Base-by-base conservation (phyloP, 768 basidiomycete genomes). In the Tricholoma furcatifolium region DNA sequence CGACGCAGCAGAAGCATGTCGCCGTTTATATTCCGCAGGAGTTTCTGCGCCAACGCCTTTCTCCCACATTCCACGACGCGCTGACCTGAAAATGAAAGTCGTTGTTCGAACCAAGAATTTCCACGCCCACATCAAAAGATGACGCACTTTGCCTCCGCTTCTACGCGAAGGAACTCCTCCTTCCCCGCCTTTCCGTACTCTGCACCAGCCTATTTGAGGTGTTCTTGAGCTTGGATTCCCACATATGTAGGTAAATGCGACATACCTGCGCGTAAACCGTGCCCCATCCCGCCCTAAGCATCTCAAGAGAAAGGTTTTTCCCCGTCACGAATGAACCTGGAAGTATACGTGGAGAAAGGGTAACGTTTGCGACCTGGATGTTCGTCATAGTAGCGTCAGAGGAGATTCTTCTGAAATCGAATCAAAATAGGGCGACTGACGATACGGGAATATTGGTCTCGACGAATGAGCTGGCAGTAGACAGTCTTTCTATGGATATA, bases 391-490 rank as follows among this genome's bases (percentile, higher is more conserved):
- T 44, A n/a, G n/a, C n/a, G 27, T 27, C 27, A 27, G 27, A 27
- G 7, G 27, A 7, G 7, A 7, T 3, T 27, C 27, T 27, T 27
- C 7, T 27, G 27, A 7, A 27, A 27, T 27, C 11, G 14, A 32
- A 2, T 32, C 20, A 23, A n/a, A 39, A 18, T 6, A 30, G 44
- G 30, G 39, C 43, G 18, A 75, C 85, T 51, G 58, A 94, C 95
- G 17, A 91, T 77, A 15, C 95, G 86, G 4, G 74, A 72, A 65
- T 96, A 97, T 59, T 93, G 94, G 64, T 98, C 95, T 41, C 82
- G 83, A 6, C 80, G 74, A 38, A 90, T 55, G 7, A 94, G 64
- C 58, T 92, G 88, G 58, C 89, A 88, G 46, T 81, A 83, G 1
- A 97, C 74, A 0, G 67, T 74, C 57, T 78, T 82, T 1, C 85